These are phyloP conservation scores for Pichia sp. DNA, from an alignment of 1,139 yeast species.

Conservation along the genomic window DNA sequence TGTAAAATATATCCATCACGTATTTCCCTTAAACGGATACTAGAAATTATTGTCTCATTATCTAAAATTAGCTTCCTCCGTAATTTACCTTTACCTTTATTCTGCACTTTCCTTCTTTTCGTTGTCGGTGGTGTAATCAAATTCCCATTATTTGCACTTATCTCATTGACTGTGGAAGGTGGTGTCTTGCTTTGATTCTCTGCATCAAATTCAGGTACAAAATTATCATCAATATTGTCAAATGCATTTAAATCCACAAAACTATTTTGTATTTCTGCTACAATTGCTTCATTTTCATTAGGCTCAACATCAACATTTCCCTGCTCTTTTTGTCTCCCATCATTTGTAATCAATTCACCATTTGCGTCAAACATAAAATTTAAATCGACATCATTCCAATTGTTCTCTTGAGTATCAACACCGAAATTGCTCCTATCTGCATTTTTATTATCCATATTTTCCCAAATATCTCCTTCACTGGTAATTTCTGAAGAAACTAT, in stretches of 20 bases:
- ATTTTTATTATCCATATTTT: too few relatives aligned
- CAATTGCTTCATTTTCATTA: not conserved
- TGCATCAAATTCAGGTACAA: not conserved
- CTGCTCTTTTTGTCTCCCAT: not conserved
- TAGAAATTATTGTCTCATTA: constrained; percentile 1
- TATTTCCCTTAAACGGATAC: not conserved
- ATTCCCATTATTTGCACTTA: too few relatives aligned
- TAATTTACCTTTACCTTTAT: not conserved
- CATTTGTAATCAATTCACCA: not conserved
- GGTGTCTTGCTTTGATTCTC: not conserved
- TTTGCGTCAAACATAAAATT: not conserved
- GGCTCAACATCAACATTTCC: constrained; percentile 5
- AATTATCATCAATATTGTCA: too few relatives aligned
- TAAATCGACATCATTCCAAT: constrained; percentile 1
- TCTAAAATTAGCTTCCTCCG: constrained; percentile 1
- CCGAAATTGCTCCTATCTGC: too few relatives aligned
- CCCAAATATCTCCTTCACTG: too few relatives aligned
- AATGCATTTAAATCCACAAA: not conserved
- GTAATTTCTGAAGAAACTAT: too few relatives aligned
- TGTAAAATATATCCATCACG: constrained; percentile 3
- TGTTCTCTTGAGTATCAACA: not conserved
- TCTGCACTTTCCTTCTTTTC: not conserved
- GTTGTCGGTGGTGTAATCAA: not conserved
- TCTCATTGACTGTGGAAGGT: too few relatives aligned
- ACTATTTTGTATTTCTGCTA: not conserved